Evolutionary conservation across 225 moss, liverwort and hornwort genomes (phyloP), one percentile per base, ranked within the genome.

Genomic region (Rhytidiadelphus loreus): DNA sequence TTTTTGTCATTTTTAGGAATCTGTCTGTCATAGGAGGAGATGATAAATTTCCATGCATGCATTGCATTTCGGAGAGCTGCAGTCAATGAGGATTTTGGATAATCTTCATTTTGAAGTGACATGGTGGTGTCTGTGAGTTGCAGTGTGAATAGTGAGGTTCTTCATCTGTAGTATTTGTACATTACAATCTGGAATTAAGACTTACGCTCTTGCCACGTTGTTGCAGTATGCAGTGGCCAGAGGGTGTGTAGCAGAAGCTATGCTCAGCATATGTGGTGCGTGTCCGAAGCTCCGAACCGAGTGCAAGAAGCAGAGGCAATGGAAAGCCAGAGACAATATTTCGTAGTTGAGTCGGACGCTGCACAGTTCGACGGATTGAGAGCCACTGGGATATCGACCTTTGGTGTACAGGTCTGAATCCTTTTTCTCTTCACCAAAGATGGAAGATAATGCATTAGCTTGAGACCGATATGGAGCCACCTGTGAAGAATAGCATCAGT

Each of bases 171-270:
- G 90, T 77, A 30, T 77, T 13, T 87, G 61, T 84, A 17, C 83
- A 65, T 79, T 72, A 77, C 16, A 52, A 79, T 88, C 74, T 83
- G 86, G 59, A 83, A 88, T 77, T 43, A 73, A 66, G 43, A 50
- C 29, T 76, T 11, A 81, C 25, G 46, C 68, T 79, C 60, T 86
- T 68, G 85, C 60, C 81, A 90, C 57, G 29, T 85, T 73, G 59
- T 73, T 89, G 91, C 93, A 96, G 94, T 93, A 93, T 92, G 93
- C 92, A 85, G 94, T 93, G 90, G 95, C 87, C 69, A 90, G 91
- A 88, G 89, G 83, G 46, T 94, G 89, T 80, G 83, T 94, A 88
- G 94, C 90, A 57, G 91, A 90, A 88, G 90, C 94, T 66, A 89
- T 94, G 84, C 86, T 96, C 88, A 92, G 87, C 84, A 90, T 84